These are phyloP conservation scores for Flagelloscypha sp. DNA, from an alignment of 768 basidiomycete species.

Conservation along the genomic window DNA sequence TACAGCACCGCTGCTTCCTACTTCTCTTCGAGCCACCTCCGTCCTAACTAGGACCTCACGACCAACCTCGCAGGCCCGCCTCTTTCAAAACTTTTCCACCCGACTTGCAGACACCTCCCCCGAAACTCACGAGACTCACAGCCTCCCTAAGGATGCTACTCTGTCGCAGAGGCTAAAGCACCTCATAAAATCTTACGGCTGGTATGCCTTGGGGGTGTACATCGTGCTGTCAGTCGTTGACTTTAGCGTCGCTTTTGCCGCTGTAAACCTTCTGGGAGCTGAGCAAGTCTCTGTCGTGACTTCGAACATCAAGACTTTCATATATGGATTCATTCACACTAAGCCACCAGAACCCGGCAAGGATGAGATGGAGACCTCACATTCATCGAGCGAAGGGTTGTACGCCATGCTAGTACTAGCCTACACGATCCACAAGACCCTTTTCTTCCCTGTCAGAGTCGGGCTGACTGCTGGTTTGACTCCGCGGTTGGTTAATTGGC, in stretches of 20 bases:
- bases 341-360: constrained; percentile 58
- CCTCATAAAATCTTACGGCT: constrained; percentile 88
- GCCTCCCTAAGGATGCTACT: constrained; percentile 42
- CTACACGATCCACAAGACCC: constrained; percentile 92
- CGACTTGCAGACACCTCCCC: constrained; percentile 25
- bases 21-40: constrained; percentile 16
- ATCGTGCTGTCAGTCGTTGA: constrained; percentile 64
- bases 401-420: constrained; percentile 92
- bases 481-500: constrained; percentile 79
- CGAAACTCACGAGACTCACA: constrained; percentile 9
- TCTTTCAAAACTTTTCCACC: constrained; percentile 41
- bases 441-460: constrained; percentile 82
- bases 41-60: constrained; percentile 21
- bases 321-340: constrained; percentile 36
- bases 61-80: constrained; percentile 28
- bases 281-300: constrained; percentile 77
- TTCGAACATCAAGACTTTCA: constrained; percentile 42
- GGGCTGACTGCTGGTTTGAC: constrained; percentile 85
- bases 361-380: constrained; percentile 48
- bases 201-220: constrained; percentile 94
- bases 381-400: constrained; percentile 52
- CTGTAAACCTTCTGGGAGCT: constrained; percentile 81
- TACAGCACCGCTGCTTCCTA: constrained; percentile 42
- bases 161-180: constrained; percentile 68
- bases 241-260: constrained; percentile 76